These are phyloP conservation scores for Dothideomycetes sp. DNA, from an alignment of 2,329 filamentous ascomycete genomes.

Conservation along the genomic window DNA sequence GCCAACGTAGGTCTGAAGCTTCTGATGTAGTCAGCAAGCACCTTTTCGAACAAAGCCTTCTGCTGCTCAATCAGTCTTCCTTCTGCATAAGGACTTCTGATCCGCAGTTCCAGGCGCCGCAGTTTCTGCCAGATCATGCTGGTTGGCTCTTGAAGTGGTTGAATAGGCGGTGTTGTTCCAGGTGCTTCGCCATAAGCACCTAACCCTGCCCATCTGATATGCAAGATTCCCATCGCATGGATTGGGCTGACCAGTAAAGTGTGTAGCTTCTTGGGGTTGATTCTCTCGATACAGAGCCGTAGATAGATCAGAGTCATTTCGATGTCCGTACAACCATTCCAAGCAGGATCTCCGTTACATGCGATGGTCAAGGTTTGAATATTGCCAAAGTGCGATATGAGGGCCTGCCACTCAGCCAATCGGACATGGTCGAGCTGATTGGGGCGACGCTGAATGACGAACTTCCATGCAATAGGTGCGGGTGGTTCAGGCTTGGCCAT, in stretches of 20 bases:
- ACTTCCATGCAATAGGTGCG: slow-evolving; percentile 4
- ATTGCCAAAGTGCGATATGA: slow-evolving; percentile 14
- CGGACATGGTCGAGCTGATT: slow-evolving; percentile 1
- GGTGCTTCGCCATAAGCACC: slow-evolving; percentile 13
- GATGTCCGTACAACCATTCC: slow-evolving; percentile 17
- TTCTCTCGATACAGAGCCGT: slow-evolving; percentile 17
- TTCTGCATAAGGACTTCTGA: slow-evolving; percentile 15
- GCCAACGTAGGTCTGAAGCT: slow-evolving; percentile 18
- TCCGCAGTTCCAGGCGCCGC: slow-evolving; percentile 16
- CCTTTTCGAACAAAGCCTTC: slow-evolving; percentile 17
- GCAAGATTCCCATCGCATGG: slow-evolving; percentile 21
- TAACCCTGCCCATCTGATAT: slow-evolving; percentile 21
- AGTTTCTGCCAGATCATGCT: slow-evolving; percentile 18
- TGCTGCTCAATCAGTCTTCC: slow-evolving; percentile 13
- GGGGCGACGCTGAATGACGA: slow-evolving; percentile 3
- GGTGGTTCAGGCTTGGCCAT: neutral
- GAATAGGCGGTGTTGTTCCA: neutral
- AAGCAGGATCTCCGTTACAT: slow-evolving; percentile 17
- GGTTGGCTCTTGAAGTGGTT: too few species aligned
- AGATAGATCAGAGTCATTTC: slow-evolving; percentile 17
- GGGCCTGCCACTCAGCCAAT: slow-evolving; percentile 11
- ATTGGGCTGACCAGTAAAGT: slow-evolving; percentile 15
- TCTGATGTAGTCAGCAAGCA: slow-evolving; percentile 20
- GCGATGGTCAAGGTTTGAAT: slow-evolving; percentile 14
- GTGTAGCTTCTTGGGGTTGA: slow-evolving; percentile 12